A percentile compares a stretch with the other conserved stretches of the same genome.
Conservation (phyloP, 257 asterid species). For the Echites panduratus region DNA sequence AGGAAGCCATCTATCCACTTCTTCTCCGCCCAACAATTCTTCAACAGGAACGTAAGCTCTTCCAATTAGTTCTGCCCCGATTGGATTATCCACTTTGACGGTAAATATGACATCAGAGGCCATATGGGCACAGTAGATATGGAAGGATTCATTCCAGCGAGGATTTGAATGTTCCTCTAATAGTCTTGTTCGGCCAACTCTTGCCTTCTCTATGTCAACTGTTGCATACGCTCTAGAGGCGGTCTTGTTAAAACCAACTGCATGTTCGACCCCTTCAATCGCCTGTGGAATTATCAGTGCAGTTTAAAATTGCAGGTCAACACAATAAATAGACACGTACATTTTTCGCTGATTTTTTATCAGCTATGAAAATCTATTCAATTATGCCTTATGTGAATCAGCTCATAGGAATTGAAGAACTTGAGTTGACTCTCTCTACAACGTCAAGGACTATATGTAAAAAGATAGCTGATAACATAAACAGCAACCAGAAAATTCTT, state of each 20-base stretch:
- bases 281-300: constrained; percentile 20
- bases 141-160: constrained; percentile 39
- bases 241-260: constrained; percentile 34
- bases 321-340: no score
- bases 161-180: constrained; percentile 20
- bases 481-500: not conserved
- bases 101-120: constrained; percentile 31
- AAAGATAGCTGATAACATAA: not conserved
- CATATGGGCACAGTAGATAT: constrained; percentile 37
- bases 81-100: constrained; percentile 26
- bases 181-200: constrained; percentile 50
- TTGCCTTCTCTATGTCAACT: constrained; percentile 47
- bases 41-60: constrained; percentile 36
- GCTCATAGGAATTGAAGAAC: not conserved
- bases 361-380: no score
- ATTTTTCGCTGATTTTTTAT: no score
- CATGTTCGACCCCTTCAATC: constrained; percentile 45
- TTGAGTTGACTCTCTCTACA: no score
- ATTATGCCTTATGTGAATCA: not conserved
- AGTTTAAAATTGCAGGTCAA: not conserved
- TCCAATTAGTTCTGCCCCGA: constrained; percentile 37
- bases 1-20: constrained; percentile 30
- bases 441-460: not conserved
- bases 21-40: constrained; percentile 21
- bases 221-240: constrained; percentile 52